Evolutionary conservation across 2,329 filamentous ascomycete genomes (phyloP), one percentile per base, ranked within the genome.

Genomic region (Verticillium tricorpus): DNA sequence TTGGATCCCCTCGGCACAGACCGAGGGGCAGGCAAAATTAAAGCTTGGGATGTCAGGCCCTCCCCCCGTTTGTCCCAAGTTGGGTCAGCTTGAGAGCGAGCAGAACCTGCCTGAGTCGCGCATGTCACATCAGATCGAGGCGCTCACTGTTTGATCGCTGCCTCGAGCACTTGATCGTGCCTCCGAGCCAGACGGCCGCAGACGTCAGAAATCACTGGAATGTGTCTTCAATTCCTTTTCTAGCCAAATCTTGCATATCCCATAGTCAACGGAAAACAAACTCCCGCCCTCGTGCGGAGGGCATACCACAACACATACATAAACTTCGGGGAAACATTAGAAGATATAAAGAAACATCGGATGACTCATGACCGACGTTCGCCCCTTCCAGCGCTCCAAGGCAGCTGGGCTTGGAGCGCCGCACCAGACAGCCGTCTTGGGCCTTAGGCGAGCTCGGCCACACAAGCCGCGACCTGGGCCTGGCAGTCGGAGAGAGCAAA

Each of bases 401-500:
- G 8, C n/a, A 52, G 45, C 45, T 22, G 56, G 37, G 61, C 40
- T 57, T 61, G 57, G 60, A 12, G 45, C n/a, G 34, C n/a, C n/a
- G 45, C 45, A 54, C 34, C 58, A 39, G 58, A 60, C 17, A 22
- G 28, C n/a, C 17, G n/a, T 54, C 50, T 39, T 17, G 19, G 35
- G 52, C 45, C 45, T 55, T 40, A 52, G 45, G 45, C n/a, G 19
- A 72, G 68, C n/a, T 74, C 73, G 34, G 72, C 69, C 25, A 72
- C 65, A 62, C 82, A 84, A 31, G 74, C 68, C 17, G 64, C 66
- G 68, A 86, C 77, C 73, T 89, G 87, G 5, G 74, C 68, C 64
- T 81, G 77, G 75, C 87, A 89, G 61, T 87, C 80, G n/a, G 69
- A 65, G 32, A 82, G 72, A 3, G 73, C 75, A 62, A 77, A 70